Evolutionary conservation across 192 early-diverging fungal genomes (phyloP).

Genomic region (Pilobolus umbonatus): DNA sequence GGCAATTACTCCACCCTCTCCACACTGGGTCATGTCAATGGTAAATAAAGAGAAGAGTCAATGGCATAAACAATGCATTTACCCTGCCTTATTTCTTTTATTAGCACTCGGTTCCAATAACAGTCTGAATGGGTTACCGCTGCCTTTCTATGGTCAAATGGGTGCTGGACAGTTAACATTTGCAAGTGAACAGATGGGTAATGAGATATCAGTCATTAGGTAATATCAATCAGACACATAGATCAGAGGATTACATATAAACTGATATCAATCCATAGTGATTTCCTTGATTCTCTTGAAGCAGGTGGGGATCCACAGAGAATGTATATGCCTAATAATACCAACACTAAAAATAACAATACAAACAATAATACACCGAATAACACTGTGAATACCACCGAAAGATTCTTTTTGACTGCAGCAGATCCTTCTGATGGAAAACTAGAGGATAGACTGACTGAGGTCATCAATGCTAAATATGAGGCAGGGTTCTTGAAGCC

Average conservation of each 20-base stretch:
- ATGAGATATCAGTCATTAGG: slow-evolving; percentile 78
- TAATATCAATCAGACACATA: slow-evolving; percentile 10
- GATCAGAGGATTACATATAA: background rate
- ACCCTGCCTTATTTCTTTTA: background rate
- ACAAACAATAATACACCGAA: slow-evolving; percentile 4
- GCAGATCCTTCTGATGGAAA: slow-evolving; percentile 87
- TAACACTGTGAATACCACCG: slow-evolving; percentile 26
- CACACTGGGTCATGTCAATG: background rate
- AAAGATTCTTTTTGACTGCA: slow-evolving; percentile 88
- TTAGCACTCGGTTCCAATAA: slow-evolving; percentile 14
- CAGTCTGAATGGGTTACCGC: slow-evolving; percentile 27
- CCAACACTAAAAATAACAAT: slow-evolving; percentile 7
- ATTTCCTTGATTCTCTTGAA: slow-evolving; percentile 53
- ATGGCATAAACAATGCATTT: background rate
- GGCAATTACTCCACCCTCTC: slow-evolving; percentile 4
- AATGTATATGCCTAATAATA: slow-evolving; percentile 4
- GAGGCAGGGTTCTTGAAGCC: slow-evolving; percentile 94
- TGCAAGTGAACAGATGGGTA: slow-evolving; percentile 72
- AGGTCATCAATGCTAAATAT: slow-evolving; percentile 93
- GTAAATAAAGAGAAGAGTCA: background rate
- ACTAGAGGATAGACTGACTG: slow-evolving; percentile 82
- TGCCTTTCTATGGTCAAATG: slow-evolving; percentile 38
- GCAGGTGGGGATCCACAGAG: slow-evolving; percentile 18
- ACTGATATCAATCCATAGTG: slow-evolving; percentile 34
- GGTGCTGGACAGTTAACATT: slow-evolving; percentile 59